phyloP scores from a whole-genome alignment of 805 yeast species.

The Helenozyma baotianmanensis region DNA sequence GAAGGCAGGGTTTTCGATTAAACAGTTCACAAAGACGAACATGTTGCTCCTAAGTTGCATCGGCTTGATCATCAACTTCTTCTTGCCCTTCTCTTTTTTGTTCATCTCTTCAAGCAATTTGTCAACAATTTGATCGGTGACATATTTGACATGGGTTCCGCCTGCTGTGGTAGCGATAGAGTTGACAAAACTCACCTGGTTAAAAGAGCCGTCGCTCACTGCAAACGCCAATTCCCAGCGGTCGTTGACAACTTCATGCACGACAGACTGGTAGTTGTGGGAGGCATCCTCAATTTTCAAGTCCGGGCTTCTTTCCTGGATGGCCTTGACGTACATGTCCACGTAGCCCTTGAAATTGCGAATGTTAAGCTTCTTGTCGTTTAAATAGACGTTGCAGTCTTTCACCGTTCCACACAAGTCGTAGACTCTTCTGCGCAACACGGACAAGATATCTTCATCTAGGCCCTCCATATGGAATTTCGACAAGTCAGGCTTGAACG shows the following conservation, averaged over 20 bases:
- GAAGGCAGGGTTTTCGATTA: conserved; percentile 94
- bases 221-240: conserved; percentile 98
- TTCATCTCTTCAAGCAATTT: conserved; percentile 65
- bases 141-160: conserved; percentile 88
- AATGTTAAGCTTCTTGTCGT: conserved; percentile 67
- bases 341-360: conserved; percentile 81
- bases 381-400: conserved; percentile 72
- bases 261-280: conserved; percentile 43
- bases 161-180: conserved; percentile 97
- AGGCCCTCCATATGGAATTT: conserved; percentile 82
- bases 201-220: conserved; percentile 82
- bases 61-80: conserved; percentile 70
- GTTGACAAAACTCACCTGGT: conserved; percentile 94
- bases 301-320: conserved; percentile 47
- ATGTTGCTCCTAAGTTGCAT: conserved; percentile 86
- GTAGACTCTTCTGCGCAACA: conserved; percentile 87
- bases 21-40: conserved; percentile 86
- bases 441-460: conserved; percentile 79
- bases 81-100: conserved; percentile 62
- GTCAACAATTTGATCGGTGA: conserved; percentile 77
- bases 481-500: conserved; percentile 81
- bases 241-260: conserved; percentile 75
- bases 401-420: conserved; percentile 92
- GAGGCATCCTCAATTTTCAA: conserved; percentile 24
- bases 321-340: conserved; percentile 80